Evolutionary conservation across 306 rosid species (phyloP).

Genomic region (Echinosophora koreensis): DNA sequence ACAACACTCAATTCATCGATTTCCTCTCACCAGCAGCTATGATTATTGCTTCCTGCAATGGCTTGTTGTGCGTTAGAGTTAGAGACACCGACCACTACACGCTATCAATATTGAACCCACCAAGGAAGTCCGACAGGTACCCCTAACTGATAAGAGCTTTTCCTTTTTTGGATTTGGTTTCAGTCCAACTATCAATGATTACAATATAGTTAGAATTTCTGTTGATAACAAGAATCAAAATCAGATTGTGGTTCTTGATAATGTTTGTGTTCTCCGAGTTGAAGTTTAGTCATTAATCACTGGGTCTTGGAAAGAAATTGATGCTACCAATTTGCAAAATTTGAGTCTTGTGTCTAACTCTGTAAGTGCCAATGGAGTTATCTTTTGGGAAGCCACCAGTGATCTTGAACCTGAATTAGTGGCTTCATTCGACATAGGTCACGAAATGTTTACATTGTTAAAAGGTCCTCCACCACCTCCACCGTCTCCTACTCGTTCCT

Average conservation of each 20-base stretch:
- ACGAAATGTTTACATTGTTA: slow-evolving; percentile 1
- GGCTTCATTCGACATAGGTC: slow-evolving; percentile 28
- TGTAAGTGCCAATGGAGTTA: not conserved
- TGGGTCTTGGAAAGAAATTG: slow-evolving; percentile 27
- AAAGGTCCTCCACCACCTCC: slow-evolving; percentile 11
- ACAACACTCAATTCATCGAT: not conserved
- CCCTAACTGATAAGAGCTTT: no score
- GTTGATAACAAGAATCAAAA: not conserved
- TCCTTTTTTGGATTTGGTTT: slow-evolving; percentile 32
- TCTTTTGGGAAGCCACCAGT: slow-evolving; percentile 30
- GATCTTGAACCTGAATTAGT: not conserved
- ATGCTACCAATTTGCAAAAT: not conserved
- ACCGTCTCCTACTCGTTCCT: not conserved
- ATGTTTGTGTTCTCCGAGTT: not conserved
- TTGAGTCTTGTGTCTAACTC: not conserved
- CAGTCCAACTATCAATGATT: slow-evolving; percentile 23
- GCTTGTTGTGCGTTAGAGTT: slow-evolving; percentile 33
- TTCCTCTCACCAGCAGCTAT: not conserved
- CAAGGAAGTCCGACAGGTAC: not conserved
- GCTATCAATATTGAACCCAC: slow-evolving; percentile 41
- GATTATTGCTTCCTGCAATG: slow-evolving; percentile 45
- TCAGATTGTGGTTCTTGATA: not conserved
- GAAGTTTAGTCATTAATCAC: slow-evolving; percentile 33
- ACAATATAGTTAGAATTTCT: slow-evolving; percentile 34
- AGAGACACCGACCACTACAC: not conserved